phyloP scores from a whole-genome alignment of 2,329 filamentous ascomycete genomes.

The Cladosporium halotolerans region DNA sequence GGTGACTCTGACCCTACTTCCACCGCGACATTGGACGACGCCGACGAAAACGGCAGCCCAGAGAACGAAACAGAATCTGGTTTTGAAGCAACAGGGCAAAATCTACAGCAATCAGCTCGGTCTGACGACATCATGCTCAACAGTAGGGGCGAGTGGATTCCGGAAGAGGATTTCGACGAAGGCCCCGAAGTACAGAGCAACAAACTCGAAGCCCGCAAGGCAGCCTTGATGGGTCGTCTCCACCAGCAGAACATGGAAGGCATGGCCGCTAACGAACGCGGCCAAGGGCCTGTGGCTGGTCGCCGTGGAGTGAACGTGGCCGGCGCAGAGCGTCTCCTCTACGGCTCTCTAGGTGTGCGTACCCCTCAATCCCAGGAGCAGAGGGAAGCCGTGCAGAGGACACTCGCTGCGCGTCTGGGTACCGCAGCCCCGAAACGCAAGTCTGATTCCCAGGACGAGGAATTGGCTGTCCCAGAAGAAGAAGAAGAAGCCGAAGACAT shows the following conservation, averaged over 20 bases:
- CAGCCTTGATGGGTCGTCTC: neutral
- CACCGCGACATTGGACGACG: conserved; percentile 8
- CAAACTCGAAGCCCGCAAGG: neutral
- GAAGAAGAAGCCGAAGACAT: conserved; percentile 14
- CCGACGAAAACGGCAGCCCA: conserved; percentile 12
- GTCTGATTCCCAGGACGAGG: conserved; percentile 9
- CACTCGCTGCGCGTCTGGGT: conserved; percentile 34
- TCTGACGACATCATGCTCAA: no score
- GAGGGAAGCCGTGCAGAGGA: conserved; percentile 55
- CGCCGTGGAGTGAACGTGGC: conserved; percentile 47
- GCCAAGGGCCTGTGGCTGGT: neutral
- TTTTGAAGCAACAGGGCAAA: neutral
- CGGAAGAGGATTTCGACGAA: conserved; percentile 16
- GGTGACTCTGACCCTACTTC: neutral
- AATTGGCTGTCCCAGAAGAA: conserved; percentile 15
- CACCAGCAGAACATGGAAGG: neutral
- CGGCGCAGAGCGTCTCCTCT: conserved; percentile 61
- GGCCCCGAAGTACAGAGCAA: conserved; percentile 18
- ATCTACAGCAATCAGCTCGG: conserved; percentile 28
- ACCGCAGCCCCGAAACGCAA: conserved; percentile 1
- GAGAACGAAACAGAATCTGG: conserved; percentile 17
- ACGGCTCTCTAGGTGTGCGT: conserved; percentile 64
- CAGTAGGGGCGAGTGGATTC: no score
- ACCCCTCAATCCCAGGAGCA: conserved; percentile 63
- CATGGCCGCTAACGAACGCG: neutral